Conservation (phyloP, 768 basidiomycete genomes). For the Mycena vitilis region DNA sequence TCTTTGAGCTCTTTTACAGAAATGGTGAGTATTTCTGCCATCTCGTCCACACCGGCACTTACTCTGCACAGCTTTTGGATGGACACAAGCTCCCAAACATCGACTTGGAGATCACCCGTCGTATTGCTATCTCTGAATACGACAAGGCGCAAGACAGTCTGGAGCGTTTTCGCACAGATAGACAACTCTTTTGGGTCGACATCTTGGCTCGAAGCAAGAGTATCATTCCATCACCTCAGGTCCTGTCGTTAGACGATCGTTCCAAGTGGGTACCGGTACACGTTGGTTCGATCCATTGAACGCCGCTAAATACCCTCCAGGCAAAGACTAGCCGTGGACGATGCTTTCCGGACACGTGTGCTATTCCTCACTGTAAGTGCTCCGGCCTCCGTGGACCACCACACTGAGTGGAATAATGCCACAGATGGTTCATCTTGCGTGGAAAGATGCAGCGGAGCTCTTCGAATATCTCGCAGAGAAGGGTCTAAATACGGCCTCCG, state of each 20-base stretch:
- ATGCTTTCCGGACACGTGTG: conserved; percentile 22
- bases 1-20: not conserved
- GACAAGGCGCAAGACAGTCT: conserved; percentile 26
- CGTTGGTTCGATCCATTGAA: not conserved
- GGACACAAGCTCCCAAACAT: conserved; percentile 31
- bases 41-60: not conserved
- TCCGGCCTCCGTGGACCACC: not conserved
- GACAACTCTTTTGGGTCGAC: conserved; percentile 20
- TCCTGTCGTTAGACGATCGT: not conserved
- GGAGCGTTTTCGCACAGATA: conserved; percentile 24
- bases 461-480: conserved; percentile 22
- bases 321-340: conserved; percentile 13
- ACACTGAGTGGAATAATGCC: not conserved
- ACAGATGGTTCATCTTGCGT: conserved; percentile 24
- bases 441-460: conserved; percentile 22
- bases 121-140: conserved; percentile 28
- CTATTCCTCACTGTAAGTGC: conserved; percentile 16
- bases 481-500: conserved; percentile 26
- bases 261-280: conserved; percentile 1
- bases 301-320: conserved; percentile 1
- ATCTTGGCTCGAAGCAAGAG: conserved; percentile 26
- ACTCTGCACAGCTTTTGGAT: conserved; percentile 18
- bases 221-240: conserved; percentile 18
- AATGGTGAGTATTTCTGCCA: not conserved
- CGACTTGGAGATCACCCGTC: conserved; percentile 24